phyloP scores from a whole-genome alignment of 2,329 filamentous ascomycete species.

The Xylaria digitata region DNA sequence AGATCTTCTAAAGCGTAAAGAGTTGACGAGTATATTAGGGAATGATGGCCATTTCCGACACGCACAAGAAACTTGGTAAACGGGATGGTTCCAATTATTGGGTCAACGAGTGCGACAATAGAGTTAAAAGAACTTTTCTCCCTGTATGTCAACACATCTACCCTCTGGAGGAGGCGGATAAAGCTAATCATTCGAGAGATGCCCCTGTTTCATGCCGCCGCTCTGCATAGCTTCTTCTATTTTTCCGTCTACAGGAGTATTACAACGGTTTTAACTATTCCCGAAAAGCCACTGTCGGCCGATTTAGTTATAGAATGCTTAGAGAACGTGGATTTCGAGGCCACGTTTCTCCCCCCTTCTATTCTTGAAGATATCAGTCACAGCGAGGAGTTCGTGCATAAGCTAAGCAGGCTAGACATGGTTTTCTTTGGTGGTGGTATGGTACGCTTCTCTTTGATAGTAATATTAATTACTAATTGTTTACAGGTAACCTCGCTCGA shows the following conservation, averaged over 20 bases:
- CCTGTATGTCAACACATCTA: conserved; percentile 27
- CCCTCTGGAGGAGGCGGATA: not conserved
- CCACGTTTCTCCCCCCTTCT: conserved; percentile 48
- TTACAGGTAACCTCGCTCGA: conserved; percentile 23
- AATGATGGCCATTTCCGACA: conserved; percentile 35
- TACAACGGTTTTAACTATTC: conserved; percentile 47
- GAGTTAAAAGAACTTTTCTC: conserved; percentile 36
- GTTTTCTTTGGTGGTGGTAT: conserved; percentile 30
- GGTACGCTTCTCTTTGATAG: not conserved
- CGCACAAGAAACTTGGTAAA: conserved; percentile 22
- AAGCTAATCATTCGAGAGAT: conserved; percentile 21
- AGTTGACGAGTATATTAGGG: conserved; percentile 13
- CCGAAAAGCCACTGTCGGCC: conserved; percentile 51
- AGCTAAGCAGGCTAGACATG: conserved; percentile 14
- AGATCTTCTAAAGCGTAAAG: not conserved
- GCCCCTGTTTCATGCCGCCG: conserved; percentile 32
- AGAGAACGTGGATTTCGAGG: conserved; percentile 45
- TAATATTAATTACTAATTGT: not conserved
- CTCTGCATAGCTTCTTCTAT: conserved; percentile 33
- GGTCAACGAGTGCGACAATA: conserved; percentile 15
- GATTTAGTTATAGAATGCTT: conserved; percentile 52
- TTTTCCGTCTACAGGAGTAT: conserved; percentile 49
- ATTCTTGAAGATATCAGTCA: conserved; percentile 31
- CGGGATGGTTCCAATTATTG: conserved; percentile 28
- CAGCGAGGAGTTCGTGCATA: conserved; percentile 46